Evolutionary conservation across 2,329 filamentous ascomycete species (phyloP), one percentile per base, ranked within the genome.

Genomic region (Penicillium sp.): DNA sequence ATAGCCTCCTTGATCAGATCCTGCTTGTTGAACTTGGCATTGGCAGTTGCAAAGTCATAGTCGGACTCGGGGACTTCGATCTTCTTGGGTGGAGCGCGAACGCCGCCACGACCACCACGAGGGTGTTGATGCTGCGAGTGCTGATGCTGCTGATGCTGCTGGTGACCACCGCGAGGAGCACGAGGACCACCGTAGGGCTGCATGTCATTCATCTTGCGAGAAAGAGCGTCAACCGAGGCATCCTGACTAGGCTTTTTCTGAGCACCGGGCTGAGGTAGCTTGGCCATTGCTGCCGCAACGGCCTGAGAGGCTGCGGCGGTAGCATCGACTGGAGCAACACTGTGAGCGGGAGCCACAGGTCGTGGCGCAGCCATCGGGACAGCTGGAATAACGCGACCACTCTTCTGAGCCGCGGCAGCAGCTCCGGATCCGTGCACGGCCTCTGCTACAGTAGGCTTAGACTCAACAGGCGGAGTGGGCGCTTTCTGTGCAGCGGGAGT

Each of bases 21-120:
- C 69, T 92, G 87, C 79, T 96, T 89, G 81, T 92, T 94, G 81
- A 96, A 96, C 76, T 93, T 95, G 52, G 91, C 91, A 74, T 96
- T 96, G 30, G 91, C 84, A 16, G 85, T 86, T 68, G 90, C 90
- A 72, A 99, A 99, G 73, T 99, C 94, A 70, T 93, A 99, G 73
- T 98, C 95, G 1, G 91, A 88, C 52, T 90, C 86, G 0, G 95
- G 95, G 2, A 99, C 91, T 56, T 97, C 93, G 35, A 98, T 87
- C 79, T 92, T 95, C 68, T 84, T 81, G 52, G 83, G 79, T 60
- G 80, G 73, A 59, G 75, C 71, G 55, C 82, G 80, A 61, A 79
- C 73, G 45, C 76, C 78, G 35, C 81, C 81, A 57, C 81, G 76
- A 37, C 79, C 80, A 49, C 84, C 81, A 55, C 84, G 75, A 57